These are phyloP conservation scores for Alnus glutinosa DNA, from an alignment of 306 rosid species.

Conservation along the genomic window DNA sequence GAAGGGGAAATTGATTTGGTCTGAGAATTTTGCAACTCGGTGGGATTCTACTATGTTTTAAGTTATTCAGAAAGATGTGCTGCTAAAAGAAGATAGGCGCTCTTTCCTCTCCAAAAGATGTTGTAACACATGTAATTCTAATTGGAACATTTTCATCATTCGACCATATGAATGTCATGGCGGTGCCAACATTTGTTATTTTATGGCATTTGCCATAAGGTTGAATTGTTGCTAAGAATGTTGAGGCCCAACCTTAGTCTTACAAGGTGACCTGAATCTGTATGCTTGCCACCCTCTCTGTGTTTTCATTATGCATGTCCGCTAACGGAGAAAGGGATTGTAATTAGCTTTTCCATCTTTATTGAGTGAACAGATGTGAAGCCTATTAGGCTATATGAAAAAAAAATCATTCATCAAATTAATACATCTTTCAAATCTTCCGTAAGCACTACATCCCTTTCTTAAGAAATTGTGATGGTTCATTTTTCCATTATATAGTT, in stretches of 20 bases:
- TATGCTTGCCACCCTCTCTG: background rate
- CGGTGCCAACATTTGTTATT: background rate
- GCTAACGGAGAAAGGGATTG: too few relatives aligned
- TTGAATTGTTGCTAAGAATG: background rate
- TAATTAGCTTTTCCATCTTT: background rate
- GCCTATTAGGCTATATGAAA: background rate
- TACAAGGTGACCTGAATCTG: background rate
- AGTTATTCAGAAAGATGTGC: background rate
- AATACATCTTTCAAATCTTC: too few relatives aligned
- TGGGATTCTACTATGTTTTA: too few relatives aligned
- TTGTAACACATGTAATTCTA: background rate
- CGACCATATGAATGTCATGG: background rate
- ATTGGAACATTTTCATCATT: background rate
- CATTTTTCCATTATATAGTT: too few relatives aligned
- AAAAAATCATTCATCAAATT: too few relatives aligned
- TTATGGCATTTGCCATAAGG: background rate
- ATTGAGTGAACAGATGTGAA: background rate
- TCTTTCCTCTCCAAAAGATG: background rate
- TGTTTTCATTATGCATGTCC: too few relatives aligned
- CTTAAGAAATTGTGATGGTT: too few relatives aligned
- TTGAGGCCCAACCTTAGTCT: background rate
- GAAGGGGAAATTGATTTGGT: slow-evolving; percentile 69
- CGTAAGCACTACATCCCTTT: too few relatives aligned
- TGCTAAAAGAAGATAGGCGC: background rate
- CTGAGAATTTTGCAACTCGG: slow-evolving; percentile 2